Evolutionary conservation across 164 flowering plant genomes (phyloP), one percentile per base, ranked within the genome.

Genomic region (Vitis labrusca): DNA sequence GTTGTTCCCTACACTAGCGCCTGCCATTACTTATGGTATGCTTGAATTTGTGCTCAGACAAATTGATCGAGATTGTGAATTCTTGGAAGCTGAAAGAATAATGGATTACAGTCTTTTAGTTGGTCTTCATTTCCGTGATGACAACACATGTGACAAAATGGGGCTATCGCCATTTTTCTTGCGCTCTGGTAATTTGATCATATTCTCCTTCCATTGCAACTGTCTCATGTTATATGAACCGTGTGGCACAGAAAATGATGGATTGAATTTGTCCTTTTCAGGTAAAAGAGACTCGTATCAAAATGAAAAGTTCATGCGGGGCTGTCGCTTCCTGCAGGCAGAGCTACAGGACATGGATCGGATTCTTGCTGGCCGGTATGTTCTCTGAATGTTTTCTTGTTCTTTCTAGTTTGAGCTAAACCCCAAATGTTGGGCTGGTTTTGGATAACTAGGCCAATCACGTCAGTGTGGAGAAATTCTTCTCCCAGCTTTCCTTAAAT

Each of bases 31-130:
- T 61, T 50, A 6, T 68, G 15, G 65, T 32, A 1, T 56, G 5
- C 15, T 32, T 65, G 54, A 30, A 44, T 8, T 57, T 16, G 44
- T 67, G 1, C 12, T 37, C 89, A 93, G 98, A 70, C 98, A 93
- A 87, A 86, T 93, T 44, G 84, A 89, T 47, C 81, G 85, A 17
- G 98, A 93, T 67, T 91, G 97, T 64, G 86, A 89, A 73, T 93
- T 91, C 73, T 82, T 93, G 78, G 98, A 93, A 75, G 81, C 89
- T 1, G 98, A 87, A 71, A 79, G 85, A 69, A 91, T 93, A 19
- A 93, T 93, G 98, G 98, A 93, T 76, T 93, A 93, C 64, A 93
- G 98, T 80, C 87, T 93, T 57, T 76, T 93, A 73, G 95, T 93
- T 61, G 98, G 98, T 59, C 77, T 93, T 58, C 98, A 93, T 71